Base-by-base conservation (phyloP, 2,329 filamentous ascomycete species). In the Emergomyces pasteurianus region DNA sequence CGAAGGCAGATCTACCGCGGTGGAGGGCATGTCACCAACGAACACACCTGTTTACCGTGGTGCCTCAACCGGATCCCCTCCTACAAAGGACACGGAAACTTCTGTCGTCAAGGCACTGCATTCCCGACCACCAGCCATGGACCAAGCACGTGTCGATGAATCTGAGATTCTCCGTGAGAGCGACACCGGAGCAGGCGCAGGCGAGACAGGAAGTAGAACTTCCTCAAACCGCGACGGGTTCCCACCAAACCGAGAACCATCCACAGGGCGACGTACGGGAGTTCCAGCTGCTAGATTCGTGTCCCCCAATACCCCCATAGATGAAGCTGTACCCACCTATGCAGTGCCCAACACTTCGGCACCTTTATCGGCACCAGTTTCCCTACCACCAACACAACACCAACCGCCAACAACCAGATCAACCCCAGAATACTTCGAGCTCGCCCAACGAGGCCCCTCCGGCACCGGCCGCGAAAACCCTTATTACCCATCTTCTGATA, bases 31-130 rank as follows among this genome's bases (percentile, higher is more conserved):
- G 3, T 68, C 69, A 8, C 62, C 67, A 1, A 66, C 65, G 16
- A 68, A 69, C 34, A 46, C 50, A 71, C 55, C 71, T 67, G n/a
- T 57, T 40, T 69, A 69, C 58, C 72, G 70, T 31, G 71, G 65
- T n/a, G 70, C 64, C 12, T 66, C 64, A 6, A 60, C 65, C 50
- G n/a, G 7, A 23, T 23, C 60, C 53, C 57, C 53, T 40, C 42
- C 47, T 26, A 18, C 59, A 16, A 54, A 65, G 65, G 62, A 54
- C 65, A 70, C 61, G 67, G 74, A 77, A 62, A 71, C 72, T 0
- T 68, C 67, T 12, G 72, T 71, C 36, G 66, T 72, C 10, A 71
- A 70, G 14, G 68, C 69, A 16, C 64, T 76, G 16, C 74, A 74
- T 61, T 62, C 67, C 9, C 72, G 71, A 23, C 67, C 73, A 1